phyloP scores from a whole-genome alignment of 1,284 basidiomycete species.

The Ganoderma sinense region DNA sequence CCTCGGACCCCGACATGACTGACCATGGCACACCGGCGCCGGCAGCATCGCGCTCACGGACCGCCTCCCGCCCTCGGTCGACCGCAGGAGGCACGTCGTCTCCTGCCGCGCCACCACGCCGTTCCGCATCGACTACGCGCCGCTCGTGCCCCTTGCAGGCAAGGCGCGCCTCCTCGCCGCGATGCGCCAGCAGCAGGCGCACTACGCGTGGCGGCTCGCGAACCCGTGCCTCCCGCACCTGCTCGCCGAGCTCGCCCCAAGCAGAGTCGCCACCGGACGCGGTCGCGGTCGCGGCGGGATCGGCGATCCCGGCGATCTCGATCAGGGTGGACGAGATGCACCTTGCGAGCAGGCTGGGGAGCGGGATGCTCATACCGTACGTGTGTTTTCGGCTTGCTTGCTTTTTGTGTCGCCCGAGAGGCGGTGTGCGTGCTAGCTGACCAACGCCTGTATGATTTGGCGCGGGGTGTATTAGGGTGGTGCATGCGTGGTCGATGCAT shows the following conservation, averaged over 20 bases:
- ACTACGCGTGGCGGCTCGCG: background rate
- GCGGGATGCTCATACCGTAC: background rate
- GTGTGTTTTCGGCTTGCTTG: background rate
- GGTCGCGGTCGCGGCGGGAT: background rate
- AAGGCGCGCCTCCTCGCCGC: background rate
- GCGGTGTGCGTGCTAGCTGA: background rate
- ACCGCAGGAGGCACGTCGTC: background rate
- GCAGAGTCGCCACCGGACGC: background rate
- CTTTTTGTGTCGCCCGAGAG: background rate
- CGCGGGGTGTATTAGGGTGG: background rate
- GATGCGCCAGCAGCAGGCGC: background rate
- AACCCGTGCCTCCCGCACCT: constrained; percentile 1
- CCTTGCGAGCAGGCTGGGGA: background rate
- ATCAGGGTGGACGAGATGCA: background rate
- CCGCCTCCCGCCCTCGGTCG: background rate
- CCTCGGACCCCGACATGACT: background rate
- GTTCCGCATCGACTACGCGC: background rate
- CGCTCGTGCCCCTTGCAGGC: background rate
- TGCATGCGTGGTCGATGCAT: background rate
- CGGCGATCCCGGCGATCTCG: background rate
- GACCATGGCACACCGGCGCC: background rate
- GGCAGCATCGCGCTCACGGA: background rate
- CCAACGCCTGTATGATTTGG: background rate
- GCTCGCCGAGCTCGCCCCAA: background rate
- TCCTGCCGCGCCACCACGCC: background rate